phyloP scores from a whole-genome alignment of 2,329 filamentous ascomycete species.

The Cladosporium sp. region DNA sequence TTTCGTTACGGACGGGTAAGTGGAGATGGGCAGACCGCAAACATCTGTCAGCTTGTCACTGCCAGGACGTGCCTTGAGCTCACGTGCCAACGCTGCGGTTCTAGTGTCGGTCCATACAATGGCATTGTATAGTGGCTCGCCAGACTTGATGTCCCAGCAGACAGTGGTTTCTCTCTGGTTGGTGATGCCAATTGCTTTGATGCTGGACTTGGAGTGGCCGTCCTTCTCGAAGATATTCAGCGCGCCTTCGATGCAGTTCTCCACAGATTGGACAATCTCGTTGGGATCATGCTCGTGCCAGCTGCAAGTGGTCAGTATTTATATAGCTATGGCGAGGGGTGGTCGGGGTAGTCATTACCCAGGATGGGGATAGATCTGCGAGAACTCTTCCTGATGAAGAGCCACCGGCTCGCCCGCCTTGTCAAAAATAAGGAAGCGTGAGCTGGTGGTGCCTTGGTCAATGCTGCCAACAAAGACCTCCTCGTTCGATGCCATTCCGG shows the following conservation, averaged over 20 bases:
- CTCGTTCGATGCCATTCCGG: slow-evolving; percentile 22
- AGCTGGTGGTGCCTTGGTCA: slow-evolving; percentile 86
- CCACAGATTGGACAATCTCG: slow-evolving; percentile 70
- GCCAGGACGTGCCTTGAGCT: slow-evolving; percentile 64
- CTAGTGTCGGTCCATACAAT: slow-evolving; percentile 90
- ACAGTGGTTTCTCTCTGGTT: slow-evolving; percentile 88
- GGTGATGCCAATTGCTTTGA: slow-evolving; percentile 78
- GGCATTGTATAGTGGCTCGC: slow-evolving; percentile 76
- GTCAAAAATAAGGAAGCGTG: slow-evolving; percentile 87
- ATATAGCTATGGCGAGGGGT: not conserved
- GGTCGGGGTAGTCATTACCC: slow-evolving; percentile 53
- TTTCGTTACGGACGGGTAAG: slow-evolving; percentile 84
- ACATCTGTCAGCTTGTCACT: slow-evolving; percentile 66
- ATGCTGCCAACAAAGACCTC: slow-evolving; percentile 78
- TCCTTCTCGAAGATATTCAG: slow-evolving; percentile 65
- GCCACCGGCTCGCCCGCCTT: slow-evolving; percentile 71
- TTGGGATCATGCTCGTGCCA: slow-evolving; percentile 88
- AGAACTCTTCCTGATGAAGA: slow-evolving; percentile 81
- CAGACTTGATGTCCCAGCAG: slow-evolving; percentile 77
- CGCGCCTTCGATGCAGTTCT: slow-evolving; percentile 74
- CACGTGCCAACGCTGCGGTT: slow-evolving; percentile 69
- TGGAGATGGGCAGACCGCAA: slow-evolving; percentile 79
- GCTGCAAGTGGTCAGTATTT: slow-evolving; percentile 42
- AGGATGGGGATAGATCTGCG: slow-evolving; percentile 76
- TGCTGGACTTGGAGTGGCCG: slow-evolving; percentile 63